These are phyloP conservation scores for Barnettozyma siamensis DNA, from an alignment of 805 yeast species.

Conservation along the genomic window DNA sequence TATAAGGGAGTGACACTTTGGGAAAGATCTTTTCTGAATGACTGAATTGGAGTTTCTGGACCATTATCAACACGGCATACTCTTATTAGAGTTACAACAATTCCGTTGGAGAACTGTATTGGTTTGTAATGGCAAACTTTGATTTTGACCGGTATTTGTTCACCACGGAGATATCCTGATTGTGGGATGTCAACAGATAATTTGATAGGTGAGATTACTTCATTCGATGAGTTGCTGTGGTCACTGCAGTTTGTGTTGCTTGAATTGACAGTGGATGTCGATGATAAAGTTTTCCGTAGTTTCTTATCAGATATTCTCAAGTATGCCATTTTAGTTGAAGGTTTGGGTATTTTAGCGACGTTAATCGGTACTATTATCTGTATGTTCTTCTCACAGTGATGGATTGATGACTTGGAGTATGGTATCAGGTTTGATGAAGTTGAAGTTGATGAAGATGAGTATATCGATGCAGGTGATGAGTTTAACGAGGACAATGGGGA, in stretches of 20 bases:
- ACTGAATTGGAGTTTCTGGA: conserved; percentile 41
- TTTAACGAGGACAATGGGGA: conserved; percentile 15
- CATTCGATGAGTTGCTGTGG: conserved; percentile 17
- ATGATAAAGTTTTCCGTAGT: conserved; percentile 34
- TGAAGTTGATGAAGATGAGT: conserved; percentile 16
- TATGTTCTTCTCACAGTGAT: conserved; percentile 51
- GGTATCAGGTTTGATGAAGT: conserved; percentile 8
- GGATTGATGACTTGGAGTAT: conserved; percentile 25
- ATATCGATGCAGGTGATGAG: conserved; percentile 19
- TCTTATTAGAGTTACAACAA: conserved; percentile 73
- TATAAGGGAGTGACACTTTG: conserved; percentile 74
- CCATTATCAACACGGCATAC: conserved; percentile 67
- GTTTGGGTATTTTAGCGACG: conserved; percentile 56
- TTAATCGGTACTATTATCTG: conserved; percentile 70
- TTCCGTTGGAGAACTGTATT: conserved; percentile 63
- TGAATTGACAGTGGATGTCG: conserved; percentile 36
- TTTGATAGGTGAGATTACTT: conserved; percentile 27
- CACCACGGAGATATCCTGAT: conserved; percentile 76
- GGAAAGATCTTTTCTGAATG: conserved; percentile 77
- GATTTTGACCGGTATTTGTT: conserved; percentile 66
- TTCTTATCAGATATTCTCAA: conserved; percentile 48
- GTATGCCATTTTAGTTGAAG: conserved; percentile 60
- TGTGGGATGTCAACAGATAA: conserved; percentile 44
- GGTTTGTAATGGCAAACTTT: conserved; percentile 63
- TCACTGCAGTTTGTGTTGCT: conserved; percentile 17